Conservation (phyloP, 768 basidiomycete genomes). For the Termitomyces sp. region DNA sequence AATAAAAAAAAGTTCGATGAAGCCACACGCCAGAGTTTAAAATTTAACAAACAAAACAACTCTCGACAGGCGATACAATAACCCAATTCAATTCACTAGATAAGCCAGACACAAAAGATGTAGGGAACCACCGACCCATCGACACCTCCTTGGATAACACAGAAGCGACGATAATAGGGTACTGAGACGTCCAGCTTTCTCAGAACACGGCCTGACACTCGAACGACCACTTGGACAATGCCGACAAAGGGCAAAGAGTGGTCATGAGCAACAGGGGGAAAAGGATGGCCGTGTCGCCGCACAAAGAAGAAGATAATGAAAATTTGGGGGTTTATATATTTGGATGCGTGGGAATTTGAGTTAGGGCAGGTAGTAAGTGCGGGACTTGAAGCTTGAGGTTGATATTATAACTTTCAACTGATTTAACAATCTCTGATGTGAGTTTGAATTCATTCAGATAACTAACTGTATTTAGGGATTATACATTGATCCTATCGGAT, state of each 20-base stretch:
- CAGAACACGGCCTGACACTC: constrained; percentile 88
- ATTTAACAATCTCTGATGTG: too few species aligned
- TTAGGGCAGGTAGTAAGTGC: constrained; percentile 29
- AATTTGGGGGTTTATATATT: constrained; percentile 6
- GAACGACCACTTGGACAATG: constrained; percentile 60
- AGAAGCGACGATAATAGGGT: constrained; percentile 58
- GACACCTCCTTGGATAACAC: constrained; percentile 29
- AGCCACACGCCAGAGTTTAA: too few species aligned
- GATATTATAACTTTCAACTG: too few species aligned
- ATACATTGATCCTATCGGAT: too few species aligned
- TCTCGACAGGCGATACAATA: too few species aligned
- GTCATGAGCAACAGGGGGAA: constrained; percentile 92
- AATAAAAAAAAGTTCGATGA: too few species aligned
- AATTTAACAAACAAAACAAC: too few species aligned
- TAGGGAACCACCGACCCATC: constrained; percentile 79
- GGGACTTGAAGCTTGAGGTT: too few species aligned
- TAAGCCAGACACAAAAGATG: constrained; percentile 17
- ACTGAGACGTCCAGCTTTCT: constrained; percentile 73
- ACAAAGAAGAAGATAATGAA: constrained; percentile 35
- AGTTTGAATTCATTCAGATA: too few species aligned
- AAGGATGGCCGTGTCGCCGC: constrained; percentile 75
- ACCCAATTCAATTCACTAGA: neutral
- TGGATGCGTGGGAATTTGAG: constrained; percentile 24
- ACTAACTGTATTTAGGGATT: too few species aligned
- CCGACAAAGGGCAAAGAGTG: constrained; percentile 25